Evolutionary conservation across 2,329 filamentous ascomycete genomes (phyloP), one percentile per base, ranked within the genome.

Genomic region (Lecanosticta acicola): DNA sequence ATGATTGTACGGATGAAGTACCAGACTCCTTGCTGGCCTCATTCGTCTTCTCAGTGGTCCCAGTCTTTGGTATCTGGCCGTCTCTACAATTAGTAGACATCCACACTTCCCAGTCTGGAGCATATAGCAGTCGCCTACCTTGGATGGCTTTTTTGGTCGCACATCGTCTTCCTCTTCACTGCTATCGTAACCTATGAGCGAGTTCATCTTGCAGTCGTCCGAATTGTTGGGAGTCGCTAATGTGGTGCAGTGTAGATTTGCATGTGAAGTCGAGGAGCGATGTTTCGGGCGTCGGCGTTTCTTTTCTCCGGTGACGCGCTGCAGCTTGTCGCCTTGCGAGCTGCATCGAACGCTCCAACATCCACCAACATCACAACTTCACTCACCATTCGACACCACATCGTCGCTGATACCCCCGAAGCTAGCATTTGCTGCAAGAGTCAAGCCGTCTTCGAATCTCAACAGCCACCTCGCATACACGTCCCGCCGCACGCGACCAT

Each of bases 31-130:
- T 7, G 21, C 3, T 39, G 3, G 32, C 32, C 35, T 34, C 35
- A 3, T 26, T 21, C 17, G 17, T 8, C 19, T 26, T 18, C 14
- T 21, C 39, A 13, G 13, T 48, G 20, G 41, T 17, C 17, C 51
- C 48, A 11, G 49, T 48, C 48, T 54, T 57, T 20, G 58, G 54
- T 56, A 55, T 55, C 62, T 63, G 45, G 57, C 50, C 56, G 50
- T 50, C 49, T 53, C 48, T 40, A 41, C 46, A 29, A 48, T 74
- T 68, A 73, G 70, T 73, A 73, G 71, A 67, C 64, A 72, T 70
- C 70, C 64, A 54, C 57, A 57, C 63, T 47, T 56, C 46, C 48
- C 58, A 55, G 44, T 51, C 29, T 11, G n/a, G 8, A 18, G 24
- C 47, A 13, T 33, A 40, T 55, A 53, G 63, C 51, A 55, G 58